A percentile compares a stretch with the other conserved stretches of the same genome.
Conservation (phyloP, 1,139 yeast species). For the Sugiyamaella neomexicana region DNA sequence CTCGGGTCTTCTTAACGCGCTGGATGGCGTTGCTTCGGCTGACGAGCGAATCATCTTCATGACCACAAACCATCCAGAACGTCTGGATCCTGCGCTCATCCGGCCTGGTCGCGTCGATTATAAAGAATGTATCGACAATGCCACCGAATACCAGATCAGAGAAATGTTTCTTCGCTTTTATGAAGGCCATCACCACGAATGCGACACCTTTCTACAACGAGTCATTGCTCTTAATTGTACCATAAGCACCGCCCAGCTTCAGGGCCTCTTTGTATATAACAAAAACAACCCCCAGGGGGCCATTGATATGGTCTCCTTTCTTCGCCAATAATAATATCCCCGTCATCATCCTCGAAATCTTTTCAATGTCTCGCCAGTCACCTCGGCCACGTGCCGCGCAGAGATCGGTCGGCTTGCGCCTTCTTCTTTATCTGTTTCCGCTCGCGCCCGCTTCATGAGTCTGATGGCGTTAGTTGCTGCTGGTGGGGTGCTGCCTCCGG, state of each 20-base stretch:
- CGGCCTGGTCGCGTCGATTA: slow-evolving; percentile 95
- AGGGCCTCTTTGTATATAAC: slow-evolving; percentile 91
- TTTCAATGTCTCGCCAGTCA: slow-evolving; percentile 24
- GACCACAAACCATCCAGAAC: slow-evolving; percentile 98
- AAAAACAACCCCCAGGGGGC: slow-evolving; percentile 82
- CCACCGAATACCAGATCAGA: slow-evolving; percentile 73
- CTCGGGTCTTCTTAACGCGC: slow-evolving; percentile 87
- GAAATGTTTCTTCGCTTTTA: slow-evolving; percentile 88
- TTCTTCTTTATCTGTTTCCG: slow-evolving; percentile 21
- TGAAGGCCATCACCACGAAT: slow-evolving; percentile 59
- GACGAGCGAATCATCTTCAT: slow-evolving; percentile 95
- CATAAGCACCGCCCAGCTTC: slow-evolving; percentile 91
- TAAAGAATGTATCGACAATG: slow-evolving; percentile 80
- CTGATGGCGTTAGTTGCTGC: slow-evolving; percentile 16
- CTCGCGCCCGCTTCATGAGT: slow-evolving; percentile 24
- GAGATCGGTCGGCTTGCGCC: slow-evolving; percentile 17
- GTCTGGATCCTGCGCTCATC: slow-evolving; percentile 68
- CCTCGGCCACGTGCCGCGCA: slow-evolving; percentile 23
- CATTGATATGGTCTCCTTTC: slow-evolving; percentile 53
- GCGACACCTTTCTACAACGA: slow-evolving; percentile 60
- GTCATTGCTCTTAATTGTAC: slow-evolving; percentile 54
- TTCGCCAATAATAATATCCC: slow-evolving; percentile 16
- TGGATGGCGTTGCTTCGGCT: slow-evolving; percentile 98
- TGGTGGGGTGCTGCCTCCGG: slow-evolving; percentile 4
- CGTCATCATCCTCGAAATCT: slow-evolving; percentile 27